These are phyloP conservation scores for Fusarium sp. DNA, from an alignment of 2,329 filamentous ascomycete genomes.

Conservation along the genomic window DNA sequence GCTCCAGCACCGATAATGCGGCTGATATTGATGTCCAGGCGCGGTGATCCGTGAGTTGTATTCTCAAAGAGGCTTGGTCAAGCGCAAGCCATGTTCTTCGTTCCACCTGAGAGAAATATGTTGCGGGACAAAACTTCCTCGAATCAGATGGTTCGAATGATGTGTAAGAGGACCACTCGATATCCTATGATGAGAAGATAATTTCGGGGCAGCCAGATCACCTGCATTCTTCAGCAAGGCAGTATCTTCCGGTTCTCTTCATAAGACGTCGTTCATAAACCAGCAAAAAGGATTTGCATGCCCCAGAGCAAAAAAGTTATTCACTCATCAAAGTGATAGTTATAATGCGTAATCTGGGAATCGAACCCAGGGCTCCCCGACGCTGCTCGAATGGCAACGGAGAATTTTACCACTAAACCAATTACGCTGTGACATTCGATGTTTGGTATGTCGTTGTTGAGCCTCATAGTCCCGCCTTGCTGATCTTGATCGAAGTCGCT, in stretches of 20 bases:
- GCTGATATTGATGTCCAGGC: constrained; percentile 14
- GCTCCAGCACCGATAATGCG: constrained; percentile 8
- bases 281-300: neutral
- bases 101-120: neutral
- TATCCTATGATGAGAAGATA: neutral
- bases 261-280: neutral
- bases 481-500: neutral
- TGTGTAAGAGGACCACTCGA: neutral
- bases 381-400: constrained; percentile 21
- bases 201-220: neutral
- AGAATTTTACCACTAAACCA: constrained; percentile 28
- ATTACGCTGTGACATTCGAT: constrained; percentile 1
- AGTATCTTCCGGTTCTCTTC: neutral
- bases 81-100: constrained; percentile 20
- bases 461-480: fast-evolving
- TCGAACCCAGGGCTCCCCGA: constrained; percentile 34
- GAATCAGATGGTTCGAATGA: neutral
- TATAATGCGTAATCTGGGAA: constrained; percentile 30
- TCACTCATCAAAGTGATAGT: fast-evolving
- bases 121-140: constrained; percentile 4
- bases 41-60: constrained; percentile 14
- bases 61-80: constrained; percentile 31
- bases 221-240: too few species aligned
- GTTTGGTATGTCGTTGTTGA: fast-evolving
- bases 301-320: neutral